Conservation (phyloP, 2,329 filamentous ascomycete genomes). For the Fusarium tjaetaba region DNA sequence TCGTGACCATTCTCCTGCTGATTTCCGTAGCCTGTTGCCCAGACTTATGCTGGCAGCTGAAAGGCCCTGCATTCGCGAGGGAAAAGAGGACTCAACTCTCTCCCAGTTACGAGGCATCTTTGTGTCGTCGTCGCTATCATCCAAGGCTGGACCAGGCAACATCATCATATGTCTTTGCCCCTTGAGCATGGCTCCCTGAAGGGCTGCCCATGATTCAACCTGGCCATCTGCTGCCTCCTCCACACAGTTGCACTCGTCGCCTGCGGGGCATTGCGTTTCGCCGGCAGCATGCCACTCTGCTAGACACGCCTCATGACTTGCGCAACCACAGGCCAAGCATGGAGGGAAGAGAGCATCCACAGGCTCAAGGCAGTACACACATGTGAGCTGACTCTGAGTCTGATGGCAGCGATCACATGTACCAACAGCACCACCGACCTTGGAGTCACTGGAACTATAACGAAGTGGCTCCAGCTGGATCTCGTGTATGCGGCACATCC, state of each 20-base stretch:
- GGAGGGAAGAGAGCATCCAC: constrained; percentile 68
- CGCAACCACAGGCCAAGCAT: constrained; percentile 71
- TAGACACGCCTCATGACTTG: constrained; percentile 67
- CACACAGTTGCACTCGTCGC: constrained; percentile 71
- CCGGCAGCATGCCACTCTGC: constrained; percentile 67
- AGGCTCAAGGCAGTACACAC: constrained; percentile 71
- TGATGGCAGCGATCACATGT: constrained; percentile 62
- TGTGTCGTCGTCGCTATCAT: constrained; percentile 44
- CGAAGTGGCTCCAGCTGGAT: constrained; percentile 68
- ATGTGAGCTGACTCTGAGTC: constrained; percentile 66
- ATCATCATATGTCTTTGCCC: constrained; percentile 38
- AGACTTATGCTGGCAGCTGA: constrained; percentile 58
- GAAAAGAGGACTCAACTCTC: constrained; percentile 39
- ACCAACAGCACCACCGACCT: constrained; percentile 59
- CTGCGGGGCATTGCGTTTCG: constrained; percentile 68
- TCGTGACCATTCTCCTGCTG: constrained; percentile 58
- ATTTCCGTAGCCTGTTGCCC: constrained; percentile 59
- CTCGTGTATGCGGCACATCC: constrained; percentile 71
- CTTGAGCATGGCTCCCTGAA: constrained; percentile 52
- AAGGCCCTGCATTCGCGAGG: constrained; percentile 38
- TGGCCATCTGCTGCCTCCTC: constrained; percentile 65
- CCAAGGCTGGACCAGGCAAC: constrained; percentile 46
- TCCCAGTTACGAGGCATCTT: constrained; percentile 43
- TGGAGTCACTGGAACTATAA: constrained; percentile 54
- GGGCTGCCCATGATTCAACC: constrained; percentile 69